Base-by-base conservation (phyloP, 129 eudicot genomes). In the Flaveria robusta region DNA sequence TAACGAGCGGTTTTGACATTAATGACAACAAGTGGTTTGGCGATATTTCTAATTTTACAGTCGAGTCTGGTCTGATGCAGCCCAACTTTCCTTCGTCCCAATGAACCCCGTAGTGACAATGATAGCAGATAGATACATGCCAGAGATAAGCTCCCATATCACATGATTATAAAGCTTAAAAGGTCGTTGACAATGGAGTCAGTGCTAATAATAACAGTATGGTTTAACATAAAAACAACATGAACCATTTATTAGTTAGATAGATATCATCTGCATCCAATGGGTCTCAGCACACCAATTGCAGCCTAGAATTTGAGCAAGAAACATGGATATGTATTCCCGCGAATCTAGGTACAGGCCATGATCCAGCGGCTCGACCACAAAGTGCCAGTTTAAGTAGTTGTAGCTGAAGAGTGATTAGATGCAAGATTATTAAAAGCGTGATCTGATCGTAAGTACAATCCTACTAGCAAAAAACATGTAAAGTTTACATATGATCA, bases 361-460 rank as follows among this genome's bases (percentile, higher is more conserved):
- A 5, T 56, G 16, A 71, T 71, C 10, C 1, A 23, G 49, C 49
- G 46, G 43, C 15, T 66, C 1, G 9, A 14, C 45, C 22, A 45
- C 14, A 45, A 54, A 4, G 43, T 73, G 46, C 58, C 73, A 19
- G 26, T 7, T 16, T 50, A 89, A 76, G 51, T 58, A 31, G 76
- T 86, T 80, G 68, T 72, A 55, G 52, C 79, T n/a, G 83, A 77
- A 80, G 83, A 85, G 80, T 34, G 39, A 59, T 78, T 9, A 34
- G 24, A 72, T 26, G 66, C 31, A 22, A 22, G 29, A 31, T 56
- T 56, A 56, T 20, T 22, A 20, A 56, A 56, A 56, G 10, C 13
- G 13, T 12, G 12, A 49, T 49, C 19, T 43, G 47, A 43, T 43
- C 11, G 14, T 43, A 43, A 3, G 47, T 43, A 43, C 47, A 43